Conservation (phyloP, 176 grass and related monocot species). For the Cymbopogon citratus region DNA sequence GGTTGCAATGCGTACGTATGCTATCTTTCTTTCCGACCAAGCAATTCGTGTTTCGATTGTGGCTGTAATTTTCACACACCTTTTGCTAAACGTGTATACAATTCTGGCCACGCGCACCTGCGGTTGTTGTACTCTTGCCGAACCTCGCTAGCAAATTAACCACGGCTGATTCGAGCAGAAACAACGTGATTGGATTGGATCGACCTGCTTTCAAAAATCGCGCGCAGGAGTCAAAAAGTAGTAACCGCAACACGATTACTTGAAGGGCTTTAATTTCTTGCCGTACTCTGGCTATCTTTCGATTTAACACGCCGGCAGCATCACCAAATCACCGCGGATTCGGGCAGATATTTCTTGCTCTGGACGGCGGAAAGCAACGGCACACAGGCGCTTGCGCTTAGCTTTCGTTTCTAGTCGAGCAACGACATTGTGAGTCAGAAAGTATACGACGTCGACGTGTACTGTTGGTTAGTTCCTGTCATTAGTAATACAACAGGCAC, state of each 20-base stretch:
- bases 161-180: background rate
- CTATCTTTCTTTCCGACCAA: background rate
- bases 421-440: background rate
- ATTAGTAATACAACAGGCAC: background rate
- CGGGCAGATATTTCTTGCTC: slow-evolving; percentile 1
- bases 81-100: background rate
- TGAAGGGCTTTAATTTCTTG: background rate
- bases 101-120: background rate
- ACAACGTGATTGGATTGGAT: background rate
- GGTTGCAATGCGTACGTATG: no score
- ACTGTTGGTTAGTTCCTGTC: background rate
- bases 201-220: background rate
- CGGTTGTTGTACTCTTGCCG: background rate
- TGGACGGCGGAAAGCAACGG: slow-evolving; percentile 13
- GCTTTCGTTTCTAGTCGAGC: background rate
- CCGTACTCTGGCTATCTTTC: background rate
- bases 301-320: background rate
- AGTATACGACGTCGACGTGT: background rate
- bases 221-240: slow-evolving; percentile 7
- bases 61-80: background rate
- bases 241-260: background rate
- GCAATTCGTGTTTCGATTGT: background rate
- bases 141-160: background rate
- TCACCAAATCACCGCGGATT: background rate
- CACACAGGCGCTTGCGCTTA: background rate